phyloP scores from a whole-genome alignment of 2,329 filamentous ascomycete genomes.

The Canariomyces notabilis region DNA sequence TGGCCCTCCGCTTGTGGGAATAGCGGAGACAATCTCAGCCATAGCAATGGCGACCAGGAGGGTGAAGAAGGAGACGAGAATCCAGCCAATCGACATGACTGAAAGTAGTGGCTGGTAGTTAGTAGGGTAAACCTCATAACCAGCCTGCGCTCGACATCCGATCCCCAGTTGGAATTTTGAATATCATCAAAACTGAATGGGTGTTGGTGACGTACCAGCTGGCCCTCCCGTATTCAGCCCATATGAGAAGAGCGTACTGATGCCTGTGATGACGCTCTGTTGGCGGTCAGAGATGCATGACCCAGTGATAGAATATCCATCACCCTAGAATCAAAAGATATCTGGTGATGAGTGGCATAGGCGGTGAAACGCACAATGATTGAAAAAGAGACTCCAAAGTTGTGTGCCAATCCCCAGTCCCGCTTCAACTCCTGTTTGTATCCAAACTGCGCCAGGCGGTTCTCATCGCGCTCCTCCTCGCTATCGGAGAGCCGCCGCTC shows the following conservation, averaged over 20 bases:
- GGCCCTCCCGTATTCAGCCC: conserved; percentile 40
- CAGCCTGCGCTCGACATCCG: too few relatives aligned
- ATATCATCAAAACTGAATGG: background rate
- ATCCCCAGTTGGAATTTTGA: too few relatives aligned
- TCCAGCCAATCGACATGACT: conserved; percentile 53
- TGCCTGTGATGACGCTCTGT: conserved; percentile 54
- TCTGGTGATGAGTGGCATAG: background rate
- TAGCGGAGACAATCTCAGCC: conserved; percentile 56
- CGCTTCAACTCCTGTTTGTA: conserved; percentile 56
- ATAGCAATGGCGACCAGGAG: conserved; percentile 50
- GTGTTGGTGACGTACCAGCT: conserved; percentile 17
- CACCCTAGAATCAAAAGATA: background rate
- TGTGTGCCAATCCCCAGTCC: conserved; percentile 55
- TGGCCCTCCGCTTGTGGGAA: conserved; percentile 53
- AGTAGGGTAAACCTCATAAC: background rate
- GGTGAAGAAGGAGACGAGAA: conserved; percentile 51
- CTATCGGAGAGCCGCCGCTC: conserved; percentile 27
- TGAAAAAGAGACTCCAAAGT: conserved; percentile 55
- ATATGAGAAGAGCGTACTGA: conserved; percentile 54
- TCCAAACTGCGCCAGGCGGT: conserved; percentile 49
- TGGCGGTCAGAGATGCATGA: background rate
- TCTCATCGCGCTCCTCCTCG: conserved; percentile 40
- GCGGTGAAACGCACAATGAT: conserved; percentile 45
- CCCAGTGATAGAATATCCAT: background rate
- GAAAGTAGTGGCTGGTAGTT: too few relatives aligned